A percentile compares a stretch with the other conserved stretches of the same genome.
phyloP scores from a whole-genome alignment of 2,329 filamentous ascomycete genomes.

The Neonectria magnoliae region DNA sequence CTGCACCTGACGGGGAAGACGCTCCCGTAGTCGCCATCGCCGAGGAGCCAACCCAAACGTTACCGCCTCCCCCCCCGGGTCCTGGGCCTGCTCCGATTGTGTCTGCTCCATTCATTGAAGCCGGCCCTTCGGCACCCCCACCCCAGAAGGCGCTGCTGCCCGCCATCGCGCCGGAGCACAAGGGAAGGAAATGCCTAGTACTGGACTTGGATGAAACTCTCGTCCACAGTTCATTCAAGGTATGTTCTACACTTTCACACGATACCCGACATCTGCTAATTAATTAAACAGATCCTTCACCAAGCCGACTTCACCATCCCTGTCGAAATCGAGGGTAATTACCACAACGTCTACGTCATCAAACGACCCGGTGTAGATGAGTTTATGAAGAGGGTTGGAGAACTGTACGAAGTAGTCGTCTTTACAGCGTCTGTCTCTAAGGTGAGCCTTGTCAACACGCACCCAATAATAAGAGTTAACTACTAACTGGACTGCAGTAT shows the following conservation, averaged over 20 bases:
- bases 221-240: slow-evolving; percentile 99
- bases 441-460: slow-evolving; percentile 58
- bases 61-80: slow-evolving; percentile 59
- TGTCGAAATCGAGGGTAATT: slow-evolving; percentile 98
- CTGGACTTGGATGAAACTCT: slow-evolving; percentile 96
- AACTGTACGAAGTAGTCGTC: slow-evolving; percentile 97
- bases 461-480: neutral
- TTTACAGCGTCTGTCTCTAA: slow-evolving; percentile 99
- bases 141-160: slow-evolving; percentile 78
- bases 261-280: slow-evolving; percentile 29
- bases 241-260: slow-evolving; percentile 52
- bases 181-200: slow-evolving; percentile 92
- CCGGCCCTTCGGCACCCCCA: slow-evolving; percentile 54
- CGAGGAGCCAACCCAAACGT: slow-evolving; percentile 47
- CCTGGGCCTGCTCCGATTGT: slow-evolving; percentile 54
- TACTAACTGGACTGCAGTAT: slow-evolving; percentile 68
- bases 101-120: slow-evolving; percentile 53
- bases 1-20: slow-evolving; percentile 62
- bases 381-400: slow-evolving; percentile 98
- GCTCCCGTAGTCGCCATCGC: slow-evolving; percentile 50
- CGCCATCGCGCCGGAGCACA: slow-evolving; percentile 80
- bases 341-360: slow-evolving; percentile 99
- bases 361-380: slow-evolving; percentile 98
- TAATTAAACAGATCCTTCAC: slow-evolving; percentile 78
- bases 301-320: slow-evolving; percentile 99